Base-by-base conservation (phyloP, 352 stramenopile species). In the Phytophthora cactorum region DNA sequence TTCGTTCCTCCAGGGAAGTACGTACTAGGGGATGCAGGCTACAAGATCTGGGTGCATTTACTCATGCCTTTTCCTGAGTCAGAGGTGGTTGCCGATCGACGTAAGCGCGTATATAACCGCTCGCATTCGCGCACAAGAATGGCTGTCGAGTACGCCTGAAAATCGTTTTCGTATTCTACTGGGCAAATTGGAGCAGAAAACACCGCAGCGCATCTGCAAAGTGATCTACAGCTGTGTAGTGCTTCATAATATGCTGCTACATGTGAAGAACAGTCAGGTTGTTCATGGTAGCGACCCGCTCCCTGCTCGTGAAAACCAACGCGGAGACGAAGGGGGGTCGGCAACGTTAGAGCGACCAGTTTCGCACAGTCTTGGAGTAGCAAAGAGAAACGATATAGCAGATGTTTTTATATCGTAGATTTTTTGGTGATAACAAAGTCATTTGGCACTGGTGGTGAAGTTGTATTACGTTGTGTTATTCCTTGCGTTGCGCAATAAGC, bases 101-200 rank as follows among this genome's bases (percentile, higher is more conserved):
- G 44, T 12, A 71, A 57, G 25, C 29, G 56, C 2, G 8, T 28
- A 4, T 72, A 67, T 45, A 72, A 72, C n/a, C n/a, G 54, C 14
- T 2, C 47, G 3, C 44, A 63, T 34, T 63, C 51, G 15, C 28
- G 29, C 1, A 72, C 57, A n/a, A 22, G 64, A 11, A 67, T 67
- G n/a, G n/a, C n/a, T n/a, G n/a, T n/a, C n/a, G n/a, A n/a, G n/a
- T n/a, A n/a, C n/a, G n/a, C n/a, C 43, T 17, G 64, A 72, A 53
- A 72, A 64, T 49, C 27, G 12, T 15, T 25, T 46, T 46, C 5
- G 1, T n/a, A n/a, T n/a, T n/a, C n/a, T n/a, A n/a, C n/a, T n/a
- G n/a, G 56, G 50, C 7, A 66, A 66, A 14, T 34, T 61, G 2
- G 55, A 32, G 27, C 22, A 34, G 22, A 52, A 52, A 17, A 52